phyloP scores from a whole-genome alignment of 2,329 filamentous ascomycete genomes.

The Trichoderma aggressivum region DNA sequence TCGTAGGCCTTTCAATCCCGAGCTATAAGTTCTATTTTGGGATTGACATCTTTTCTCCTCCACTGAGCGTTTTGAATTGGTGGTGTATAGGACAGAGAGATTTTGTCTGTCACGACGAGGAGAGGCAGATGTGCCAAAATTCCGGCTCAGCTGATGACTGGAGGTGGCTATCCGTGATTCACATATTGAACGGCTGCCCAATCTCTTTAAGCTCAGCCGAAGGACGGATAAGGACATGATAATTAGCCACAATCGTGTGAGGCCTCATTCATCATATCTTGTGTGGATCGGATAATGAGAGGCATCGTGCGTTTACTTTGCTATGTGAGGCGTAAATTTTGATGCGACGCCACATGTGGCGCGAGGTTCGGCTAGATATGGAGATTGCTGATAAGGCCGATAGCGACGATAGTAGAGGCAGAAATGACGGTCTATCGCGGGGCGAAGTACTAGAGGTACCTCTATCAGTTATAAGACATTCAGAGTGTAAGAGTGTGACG shows the following conservation, averaged over 20 bases:
- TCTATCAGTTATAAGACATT: neutral
- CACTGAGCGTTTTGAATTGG: neutral
- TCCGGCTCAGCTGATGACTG: neutral
- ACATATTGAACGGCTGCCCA: slow-evolving; percentile 6
- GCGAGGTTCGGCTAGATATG: neutral
- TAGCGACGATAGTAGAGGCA: too few species aligned
- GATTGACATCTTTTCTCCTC: neutral
- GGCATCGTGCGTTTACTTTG: neutral
- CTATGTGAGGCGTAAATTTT: slow-evolving; percentile 4
- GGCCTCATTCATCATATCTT: neutral
- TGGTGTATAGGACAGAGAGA: neutral
- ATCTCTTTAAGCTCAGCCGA: slow-evolving; percentile 3
- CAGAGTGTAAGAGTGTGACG: fast-evolving
- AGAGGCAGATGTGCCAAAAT: neutral
- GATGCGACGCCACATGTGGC: slow-evolving; percentile 7
- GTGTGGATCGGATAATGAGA: neutral
- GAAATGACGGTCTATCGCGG: too few species aligned
- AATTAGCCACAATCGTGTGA: neutral
- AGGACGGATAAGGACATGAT: slow-evolving; percentile 18
- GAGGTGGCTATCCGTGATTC: neutral
- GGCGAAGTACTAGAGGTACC: neutral
- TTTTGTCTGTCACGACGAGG: neutral
- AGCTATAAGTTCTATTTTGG: neutral
- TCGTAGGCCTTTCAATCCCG: slow-evolving; percentile 22
- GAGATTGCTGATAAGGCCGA: neutral